Base-by-base conservation (phyloP, 2,329 filamentous ascomycete genomes). In the Pyrenochaeta sp. region DNA sequence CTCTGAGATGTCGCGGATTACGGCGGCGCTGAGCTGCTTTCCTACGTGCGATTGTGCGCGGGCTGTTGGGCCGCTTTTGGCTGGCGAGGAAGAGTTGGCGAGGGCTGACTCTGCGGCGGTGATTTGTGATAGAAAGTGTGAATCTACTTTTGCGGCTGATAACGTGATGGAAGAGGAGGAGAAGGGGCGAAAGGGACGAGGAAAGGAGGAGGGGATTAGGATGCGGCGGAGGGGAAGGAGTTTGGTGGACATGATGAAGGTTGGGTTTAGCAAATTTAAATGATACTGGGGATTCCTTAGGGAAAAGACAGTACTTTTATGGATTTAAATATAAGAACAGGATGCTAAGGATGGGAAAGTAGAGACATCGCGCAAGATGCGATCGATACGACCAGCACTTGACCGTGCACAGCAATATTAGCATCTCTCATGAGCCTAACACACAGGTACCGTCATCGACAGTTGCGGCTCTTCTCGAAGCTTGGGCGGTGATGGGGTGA, bases 101-200 rank as follows among this genome's bases (percentile, higher is more conserved):
- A 80, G 53, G 22, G 70, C 62, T 54, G 77, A 79, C 61, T 82
- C 79, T 1, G 77, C 76, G 1, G 70, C 66, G 1, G 77, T 79
- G 64, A 82, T 80, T 52, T 73, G 69, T 5, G 75, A 78, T 59
- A 82, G 77, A 58, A 77, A 77, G 25, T 66, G 34, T 77, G 82
- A 67, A 75, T 71, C 67, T 42, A 75, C 68, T 15, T 64, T 59
- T n/a, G 67, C 51, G 15, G 64, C 50, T 46, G 68, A 58, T 12
- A 51, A 53, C 36, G 58, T 19, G 19, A 19, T 19, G 48, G 13
- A 42, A 15, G 66, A 52, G 47, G 63, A 58, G 44, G 64, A 64
- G 37, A 68, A 67, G 15, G 54, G 32, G 50, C 57, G 59, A 15
- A 52, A 25, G 7, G 36, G 7, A 19, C n/a, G 36, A 19, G 12